Conservation (phyloP, 208 protist species). For the Leishmania guyanensis region DNA sequence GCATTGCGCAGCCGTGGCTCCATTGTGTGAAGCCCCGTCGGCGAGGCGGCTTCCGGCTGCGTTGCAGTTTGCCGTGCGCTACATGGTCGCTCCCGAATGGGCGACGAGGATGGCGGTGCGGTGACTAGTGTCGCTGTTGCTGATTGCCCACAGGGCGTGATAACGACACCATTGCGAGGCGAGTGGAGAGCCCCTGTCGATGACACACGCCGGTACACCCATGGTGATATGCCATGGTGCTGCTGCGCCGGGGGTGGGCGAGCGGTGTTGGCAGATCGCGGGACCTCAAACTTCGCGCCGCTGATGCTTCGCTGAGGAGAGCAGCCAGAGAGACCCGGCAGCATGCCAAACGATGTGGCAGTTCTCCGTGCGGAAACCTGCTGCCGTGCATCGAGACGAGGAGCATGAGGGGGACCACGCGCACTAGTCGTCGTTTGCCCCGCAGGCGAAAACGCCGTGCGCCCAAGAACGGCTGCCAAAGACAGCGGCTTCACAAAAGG, state of each 20-base stretch:
- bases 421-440: not conserved
- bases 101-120: not conserved
- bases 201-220: not conserved
- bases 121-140: not conserved
- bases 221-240: not conserved
- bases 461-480: not conserved
- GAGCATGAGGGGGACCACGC: not conserved
- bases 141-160: not conserved
- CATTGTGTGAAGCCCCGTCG: not conserved
- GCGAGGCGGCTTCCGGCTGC: not conserved
- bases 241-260: not conserved
- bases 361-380: not conserved
- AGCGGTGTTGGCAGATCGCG: not conserved
- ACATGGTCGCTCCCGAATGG: not conserved
- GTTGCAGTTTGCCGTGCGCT: not conserved
- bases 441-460: not conserved
- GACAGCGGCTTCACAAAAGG: not conserved
- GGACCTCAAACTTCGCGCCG: not conserved
- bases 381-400: not conserved
- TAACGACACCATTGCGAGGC: not conserved
- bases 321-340: not conserved
- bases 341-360: not conserved
- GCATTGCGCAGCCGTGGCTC: not conserved
- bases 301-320: not conserved
- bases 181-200: conserved; percentile 1